These are phyloP conservation scores for Penicillium rolfsii DNA, from an alignment of 2,329 filamentous ascomycete genomes.

Conservation along the genomic window DNA sequence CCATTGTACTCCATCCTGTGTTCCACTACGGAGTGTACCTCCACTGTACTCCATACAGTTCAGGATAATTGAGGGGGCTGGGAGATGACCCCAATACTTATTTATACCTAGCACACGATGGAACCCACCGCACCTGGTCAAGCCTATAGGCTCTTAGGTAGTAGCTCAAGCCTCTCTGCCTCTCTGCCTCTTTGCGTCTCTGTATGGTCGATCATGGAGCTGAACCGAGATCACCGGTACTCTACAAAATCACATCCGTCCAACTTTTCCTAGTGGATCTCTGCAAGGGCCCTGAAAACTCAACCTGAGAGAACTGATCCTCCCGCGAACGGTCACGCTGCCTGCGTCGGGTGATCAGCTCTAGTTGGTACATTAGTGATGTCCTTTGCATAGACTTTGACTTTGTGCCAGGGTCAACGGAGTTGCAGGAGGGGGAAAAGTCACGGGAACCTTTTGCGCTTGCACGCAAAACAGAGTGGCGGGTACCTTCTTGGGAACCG, in stretches of 20 bases:
- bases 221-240: slow-evolving; percentile 1
- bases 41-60: too few species aligned
- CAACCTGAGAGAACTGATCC: not conserved
- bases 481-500: not conserved
- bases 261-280: not conserved
- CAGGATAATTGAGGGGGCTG: not conserved
- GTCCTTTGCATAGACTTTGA: not conserved
- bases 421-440: not conserved
- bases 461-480: not conserved
- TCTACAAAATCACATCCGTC: not conserved
- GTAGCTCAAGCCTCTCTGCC: too few species aligned
- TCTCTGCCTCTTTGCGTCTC: not conserved
- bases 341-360: slow-evolving; percentile 4
- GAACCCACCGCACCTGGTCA: not conserved
- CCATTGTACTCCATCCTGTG: not conserved
- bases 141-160: not conserved
- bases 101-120: not conserved
- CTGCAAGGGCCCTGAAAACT: slow-evolving; percentile 20
- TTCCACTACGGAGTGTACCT: not conserved
- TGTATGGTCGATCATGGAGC: slow-evolving; percentile 13
- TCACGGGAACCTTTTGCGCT: not conserved
- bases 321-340: slow-evolving; percentile 7
- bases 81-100: not conserved
- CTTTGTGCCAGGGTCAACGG: not conserved
- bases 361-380: not conserved